These are phyloP conservation scores for Auricularia sp. DNA, from an alignment of 768 basidiomycete species.

Conservation along the genomic window DNA sequence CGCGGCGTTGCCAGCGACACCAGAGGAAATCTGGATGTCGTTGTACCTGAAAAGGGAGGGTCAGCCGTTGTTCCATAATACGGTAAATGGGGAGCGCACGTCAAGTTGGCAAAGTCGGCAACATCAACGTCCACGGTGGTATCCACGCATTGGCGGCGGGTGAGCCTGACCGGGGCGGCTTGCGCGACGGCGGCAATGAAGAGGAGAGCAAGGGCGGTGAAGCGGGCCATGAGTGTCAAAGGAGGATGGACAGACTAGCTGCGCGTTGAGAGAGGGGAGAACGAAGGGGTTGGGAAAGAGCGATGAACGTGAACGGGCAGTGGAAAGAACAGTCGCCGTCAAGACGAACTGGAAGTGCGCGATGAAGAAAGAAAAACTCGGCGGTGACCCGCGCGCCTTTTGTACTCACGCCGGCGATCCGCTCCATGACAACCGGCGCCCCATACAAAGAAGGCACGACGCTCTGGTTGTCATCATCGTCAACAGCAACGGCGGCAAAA, in stretches of 20 bases:
- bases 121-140: neutral
- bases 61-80: too few relatives aligned
- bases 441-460: too few relatives aligned
- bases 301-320: neutral
- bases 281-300: neutral
- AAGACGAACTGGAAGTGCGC: neutral
- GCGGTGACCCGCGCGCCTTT: neutral
- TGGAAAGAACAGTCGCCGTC: neutral
- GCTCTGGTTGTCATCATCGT: too few relatives aligned
- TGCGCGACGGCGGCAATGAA: neutral
- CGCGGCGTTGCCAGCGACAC: slow-evolving; percentile 25
- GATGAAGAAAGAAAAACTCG: neutral
- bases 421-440: too few relatives aligned
- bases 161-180: neutral
- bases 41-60: slow-evolving; percentile 19
- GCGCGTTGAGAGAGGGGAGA: neutral
- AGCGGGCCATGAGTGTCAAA: neutral
- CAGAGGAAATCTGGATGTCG: slow-evolving; percentile 32
- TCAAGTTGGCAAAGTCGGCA: neutral
- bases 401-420: neutral
- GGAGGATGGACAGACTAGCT: neutral
- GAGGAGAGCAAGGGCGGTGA: neutral
- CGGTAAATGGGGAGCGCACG: neutral
- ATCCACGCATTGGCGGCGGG: neutral
- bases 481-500: too few relatives aligned